Evolutionary conservation across 2,329 filamentous ascomycete species (phyloP).

Genomic region (Xylaria sp.): DNA sequence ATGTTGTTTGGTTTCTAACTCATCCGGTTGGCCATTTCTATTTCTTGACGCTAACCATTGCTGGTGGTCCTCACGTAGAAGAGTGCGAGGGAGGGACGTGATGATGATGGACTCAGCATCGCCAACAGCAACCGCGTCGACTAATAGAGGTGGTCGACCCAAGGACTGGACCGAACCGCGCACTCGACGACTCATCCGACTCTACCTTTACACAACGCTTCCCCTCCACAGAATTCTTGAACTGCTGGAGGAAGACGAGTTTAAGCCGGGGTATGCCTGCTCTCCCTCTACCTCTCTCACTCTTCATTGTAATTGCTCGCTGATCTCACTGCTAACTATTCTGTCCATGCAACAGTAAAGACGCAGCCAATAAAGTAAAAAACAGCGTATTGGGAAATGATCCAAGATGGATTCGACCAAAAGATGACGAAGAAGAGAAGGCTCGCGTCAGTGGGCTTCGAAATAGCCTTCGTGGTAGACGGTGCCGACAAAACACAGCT

Average conservation of each 20-base stretch:
- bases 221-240: slow-evolving; percentile 60
- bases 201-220: slow-evolving; percentile 67
- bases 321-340: slow-evolving; percentile 28
- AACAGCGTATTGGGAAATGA: slow-evolving; percentile 67
- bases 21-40: slow-evolving; percentile 12
- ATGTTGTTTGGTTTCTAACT: slow-evolving; percentile 19
- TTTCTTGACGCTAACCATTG: slow-evolving; percentile 15
- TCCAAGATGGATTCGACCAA: slow-evolving; percentile 66
- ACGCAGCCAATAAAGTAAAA: slow-evolving; percentile 69
- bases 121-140: slow-evolving; percentile 44
- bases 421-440: slow-evolving; percentile 61
- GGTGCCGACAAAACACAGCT: slow-evolving; percentile 43
- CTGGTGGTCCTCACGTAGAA: slow-evolving; percentile 14
- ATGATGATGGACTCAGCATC: slow-evolving; percentile 46
- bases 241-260: slow-evolving; percentile 58
- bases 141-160: slow-evolving; percentile 59
- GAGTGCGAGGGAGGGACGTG: slow-evolving; percentile 22
- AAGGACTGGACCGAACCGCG: slow-evolving; percentile 65
- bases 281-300: neutral
- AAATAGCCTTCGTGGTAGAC: slow-evolving; percentile 49
- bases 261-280: slow-evolving; percentile 57
- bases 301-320: neutral
- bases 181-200: slow-evolving; percentile 63
- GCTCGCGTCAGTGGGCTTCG: slow-evolving; percentile 57
- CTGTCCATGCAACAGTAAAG: slow-evolving; percentile 54